Evolutionary conservation across 495 filamentous ascomycete genomes (phyloP).

Genomic region (Letharia columbiana): DNA sequence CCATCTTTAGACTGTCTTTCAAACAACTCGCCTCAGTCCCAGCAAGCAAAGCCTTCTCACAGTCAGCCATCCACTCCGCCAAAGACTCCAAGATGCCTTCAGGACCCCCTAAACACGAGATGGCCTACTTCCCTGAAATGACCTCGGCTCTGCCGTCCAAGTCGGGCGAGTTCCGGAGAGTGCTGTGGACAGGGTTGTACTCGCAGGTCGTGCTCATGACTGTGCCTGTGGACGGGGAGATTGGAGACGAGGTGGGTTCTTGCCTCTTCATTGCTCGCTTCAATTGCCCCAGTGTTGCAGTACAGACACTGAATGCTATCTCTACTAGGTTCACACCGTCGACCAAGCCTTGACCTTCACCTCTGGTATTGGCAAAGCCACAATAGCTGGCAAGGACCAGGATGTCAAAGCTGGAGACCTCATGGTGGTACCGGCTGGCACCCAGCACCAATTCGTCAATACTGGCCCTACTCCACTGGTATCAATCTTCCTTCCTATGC

Average conservation of each 20-base stretch:
- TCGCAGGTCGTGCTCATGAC: slow-evolving; percentile 58
- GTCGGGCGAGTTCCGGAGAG: slow-evolving; percentile 51
- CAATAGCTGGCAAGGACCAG: slow-evolving; percentile 51
- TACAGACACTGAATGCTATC: neutral
- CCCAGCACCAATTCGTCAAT: slow-evolving; percentile 61
- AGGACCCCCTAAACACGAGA: slow-evolving; percentile 44
- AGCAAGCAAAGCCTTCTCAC: slow-evolving; percentile 19
- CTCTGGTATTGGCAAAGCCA: slow-evolving; percentile 46
- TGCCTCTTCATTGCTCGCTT: neutral
- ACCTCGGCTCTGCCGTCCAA: slow-evolving; percentile 40
- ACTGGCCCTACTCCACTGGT: slow-evolving; percentile 31
- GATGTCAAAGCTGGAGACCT: slow-evolving; percentile 50
- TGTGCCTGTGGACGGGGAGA: slow-evolving; percentile 53
- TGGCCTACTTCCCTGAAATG: slow-evolving; percentile 51
- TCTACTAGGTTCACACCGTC: slow-evolving; percentile 40
- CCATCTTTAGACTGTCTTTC: neutral
- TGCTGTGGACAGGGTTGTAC: slow-evolving; percentile 55
- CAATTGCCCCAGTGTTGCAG: neutral
- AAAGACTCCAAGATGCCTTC: slow-evolving; percentile 27
- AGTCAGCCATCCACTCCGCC: slow-evolving; percentile 26
- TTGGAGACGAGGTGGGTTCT: slow-evolving; percentile 50
- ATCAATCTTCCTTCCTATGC: neutral
- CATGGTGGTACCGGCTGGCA: slow-evolving; percentile 56
- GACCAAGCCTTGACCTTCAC: slow-evolving; percentile 60
- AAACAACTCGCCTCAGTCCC: neutral